Percentiles rank a stretch among this genome's conserved stretches.
phyloP scores from a whole-genome alignment of 2,329 filamentous ascomycete species.

The Fusarium redolens region DNA sequence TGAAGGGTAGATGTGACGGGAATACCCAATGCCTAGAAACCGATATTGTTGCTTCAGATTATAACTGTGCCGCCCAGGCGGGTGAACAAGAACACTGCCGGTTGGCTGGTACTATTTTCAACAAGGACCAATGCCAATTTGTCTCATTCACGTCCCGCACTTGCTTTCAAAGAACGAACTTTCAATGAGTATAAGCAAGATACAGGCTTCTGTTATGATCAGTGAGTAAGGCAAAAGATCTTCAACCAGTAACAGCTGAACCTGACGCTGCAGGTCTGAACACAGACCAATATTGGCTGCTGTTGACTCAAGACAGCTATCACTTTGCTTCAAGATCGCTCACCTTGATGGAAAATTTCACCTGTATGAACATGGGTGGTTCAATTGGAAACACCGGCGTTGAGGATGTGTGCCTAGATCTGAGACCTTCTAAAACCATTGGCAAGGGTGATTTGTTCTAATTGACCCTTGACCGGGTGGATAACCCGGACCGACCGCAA shows the following conservation, averaged over 20 bases:
- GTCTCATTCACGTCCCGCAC: not conserved
- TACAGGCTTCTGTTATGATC: not conserved
- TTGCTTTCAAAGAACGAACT: not conserved
- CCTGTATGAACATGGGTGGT: slow-evolving; percentile 9
- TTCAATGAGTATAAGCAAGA: not conserved
- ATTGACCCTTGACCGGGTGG: slow-evolving; percentile 35
- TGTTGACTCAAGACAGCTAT: not conserved
- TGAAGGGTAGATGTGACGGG: slow-evolving; percentile 2
- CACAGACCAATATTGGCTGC: not conserved
- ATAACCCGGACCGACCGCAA: slow-evolving; percentile 33
- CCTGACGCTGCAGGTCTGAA: not conserved
- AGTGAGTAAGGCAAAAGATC: not conserved
- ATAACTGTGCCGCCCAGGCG: not conserved
- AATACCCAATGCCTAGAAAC: not conserved
- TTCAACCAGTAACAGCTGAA: slow-evolving; percentile 2
- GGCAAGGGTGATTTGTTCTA: slow-evolving; percentile 24
- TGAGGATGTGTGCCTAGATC: slow-evolving; percentile 24
- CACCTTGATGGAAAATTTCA: not conserved
- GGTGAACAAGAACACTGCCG: not conserved
- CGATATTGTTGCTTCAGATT: not conserved
- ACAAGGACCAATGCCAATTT: not conserved
- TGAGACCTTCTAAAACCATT: slow-evolving; percentile 22
- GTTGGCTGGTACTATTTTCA: not conserved
- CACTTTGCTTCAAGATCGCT: not conserved
- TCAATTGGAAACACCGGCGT: slow-evolving; percentile 40